Conservation (phyloP, 1,284 basidiomycete species). For the Hypsizygus ulmarius region DNA sequence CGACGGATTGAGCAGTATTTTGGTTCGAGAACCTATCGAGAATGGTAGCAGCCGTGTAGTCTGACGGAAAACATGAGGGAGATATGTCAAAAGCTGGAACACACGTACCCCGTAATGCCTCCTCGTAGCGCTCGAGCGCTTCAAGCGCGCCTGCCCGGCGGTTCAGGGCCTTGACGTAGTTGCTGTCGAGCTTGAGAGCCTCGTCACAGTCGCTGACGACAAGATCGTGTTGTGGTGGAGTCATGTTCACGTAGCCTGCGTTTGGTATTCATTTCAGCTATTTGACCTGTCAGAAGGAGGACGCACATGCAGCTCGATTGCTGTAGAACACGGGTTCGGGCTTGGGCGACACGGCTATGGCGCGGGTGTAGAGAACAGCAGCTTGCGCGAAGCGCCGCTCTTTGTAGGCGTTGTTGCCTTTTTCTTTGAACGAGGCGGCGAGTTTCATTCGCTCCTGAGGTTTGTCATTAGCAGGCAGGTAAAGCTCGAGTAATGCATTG, state of each 20-base stretch:
- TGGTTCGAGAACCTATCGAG: slow-evolving; percentile 92
- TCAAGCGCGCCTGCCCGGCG: slow-evolving; percentile 88
- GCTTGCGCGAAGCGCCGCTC: slow-evolving; percentile 77
- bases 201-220: slow-evolving; percentile 92
- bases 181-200: slow-evolving; percentile 82
- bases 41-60: slow-evolving; percentile 95
- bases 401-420: slow-evolving; percentile 90
- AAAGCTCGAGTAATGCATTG: slow-evolving; percentile 14
- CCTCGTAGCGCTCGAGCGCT: slow-evolving; percentile 71
- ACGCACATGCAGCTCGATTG: slow-evolving; percentile 93
- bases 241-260: slow-evolving; percentile 88
- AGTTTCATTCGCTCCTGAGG: slow-evolving; percentile 70
- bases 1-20: slow-evolving; percentile 77
- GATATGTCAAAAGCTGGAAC: slow-evolving; percentile 21
- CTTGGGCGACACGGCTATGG: slow-evolving; percentile 82
- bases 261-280: slow-evolving; percentile 1
- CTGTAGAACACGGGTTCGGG: slow-evolving; percentile 95
- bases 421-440: slow-evolving; percentile 82
- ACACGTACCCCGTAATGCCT: slow-evolving; percentile 69
- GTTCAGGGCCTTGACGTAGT: slow-evolving; percentile 95
- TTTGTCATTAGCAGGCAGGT: slow-evolving; percentile 3
- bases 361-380: slow-evolving; percentile 86
- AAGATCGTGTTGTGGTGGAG: slow-evolving; percentile 77
- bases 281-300: neutral
- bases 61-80: slow-evolving; percentile 39